Percentiles rank a stretch among this genome's conserved stretches.
Conservation (phyloP, 164 flowering plant species). For the Echeveria elegans region DNA sequence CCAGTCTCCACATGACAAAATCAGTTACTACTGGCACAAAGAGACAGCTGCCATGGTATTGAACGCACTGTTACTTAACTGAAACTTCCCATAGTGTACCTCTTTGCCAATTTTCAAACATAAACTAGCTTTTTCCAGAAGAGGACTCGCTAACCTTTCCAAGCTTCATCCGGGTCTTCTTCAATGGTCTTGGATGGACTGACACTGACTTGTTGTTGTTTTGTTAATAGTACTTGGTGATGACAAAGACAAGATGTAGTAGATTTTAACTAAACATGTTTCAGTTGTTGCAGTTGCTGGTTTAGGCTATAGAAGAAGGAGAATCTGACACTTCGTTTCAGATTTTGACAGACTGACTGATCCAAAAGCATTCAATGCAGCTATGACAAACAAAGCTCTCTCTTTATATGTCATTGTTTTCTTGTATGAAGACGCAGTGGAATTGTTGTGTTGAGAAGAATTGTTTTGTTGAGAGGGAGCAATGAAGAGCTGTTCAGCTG, state of each 20-base stretch:
- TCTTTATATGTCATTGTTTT: not conserved
- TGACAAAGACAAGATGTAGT: conserved; percentile 2
- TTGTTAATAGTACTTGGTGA: not conserved
- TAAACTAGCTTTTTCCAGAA: conserved; percentile 1
- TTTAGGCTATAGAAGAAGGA: not conserved
- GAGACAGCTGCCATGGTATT: not conserved
- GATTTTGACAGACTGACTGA: not conserved
- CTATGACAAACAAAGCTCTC: not conserved
- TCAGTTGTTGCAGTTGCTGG: not conserved
- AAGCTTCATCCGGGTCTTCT: not conserved
- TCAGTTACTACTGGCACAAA: not conserved
- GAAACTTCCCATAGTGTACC: not conserved
- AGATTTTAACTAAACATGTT: conserved; percentile 6
- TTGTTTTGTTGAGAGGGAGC: not conserved
- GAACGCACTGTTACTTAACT: not conserved
- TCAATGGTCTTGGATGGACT: not conserved
- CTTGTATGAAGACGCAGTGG: not conserved
- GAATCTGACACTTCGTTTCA: conserved; percentile 3
- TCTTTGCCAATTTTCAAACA: not conserved
- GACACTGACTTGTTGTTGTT: not conserved
- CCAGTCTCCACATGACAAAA: not conserved
- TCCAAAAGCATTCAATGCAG: conserved; percentile 1
- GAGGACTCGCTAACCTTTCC: not conserved
- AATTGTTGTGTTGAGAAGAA: not conserved
- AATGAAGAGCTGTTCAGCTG: conserved; percentile 4